Percentiles rank a stretch among this genome's conserved stretches.
These are phyloP conservation scores for Hawksworthiomyces lignivorus DNA, from an alignment of 2,329 filamentous ascomycete genomes.

Conservation along the genomic window DNA sequence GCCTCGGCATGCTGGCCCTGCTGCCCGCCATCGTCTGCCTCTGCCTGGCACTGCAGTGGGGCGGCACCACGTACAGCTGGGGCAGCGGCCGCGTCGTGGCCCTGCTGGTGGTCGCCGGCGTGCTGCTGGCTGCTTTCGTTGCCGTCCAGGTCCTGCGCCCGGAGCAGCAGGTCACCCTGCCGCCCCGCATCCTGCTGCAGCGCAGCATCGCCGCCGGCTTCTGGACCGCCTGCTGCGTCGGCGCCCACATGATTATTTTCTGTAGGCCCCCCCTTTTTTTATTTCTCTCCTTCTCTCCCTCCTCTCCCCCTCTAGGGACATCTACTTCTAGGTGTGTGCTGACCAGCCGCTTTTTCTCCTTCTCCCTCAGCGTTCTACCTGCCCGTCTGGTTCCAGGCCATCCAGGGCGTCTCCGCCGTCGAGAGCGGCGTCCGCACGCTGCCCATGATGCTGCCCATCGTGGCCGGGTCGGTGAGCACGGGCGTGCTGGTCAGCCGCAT, in stretches of 20 bases:
- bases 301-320: too few species aligned
- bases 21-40: conserved; percentile 30
- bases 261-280: too few species aligned
- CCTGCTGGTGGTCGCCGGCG: conserved; percentile 20
- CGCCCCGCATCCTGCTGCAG: conserved; percentile 28
- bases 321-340: too few species aligned
- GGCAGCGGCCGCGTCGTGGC: conserved; percentile 22
- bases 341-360: too few species aligned
- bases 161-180: conserved; percentile 28
- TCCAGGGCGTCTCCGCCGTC: conserved; percentile 29
- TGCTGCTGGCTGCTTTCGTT: conserved; percentile 22
- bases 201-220: conserved; percentile 15
- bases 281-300: too few species aligned
- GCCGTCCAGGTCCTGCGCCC: conserved; percentile 24
- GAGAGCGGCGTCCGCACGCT: conserved; percentile 32
- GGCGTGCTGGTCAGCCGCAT: conserved; percentile 28
- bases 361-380: conserved; percentile 14
- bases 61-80: conserved; percentile 27
- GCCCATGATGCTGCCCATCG: conserved; percentile 30
- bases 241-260: too few species aligned
- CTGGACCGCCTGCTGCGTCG: neutral
- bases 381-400: conserved; percentile 36
- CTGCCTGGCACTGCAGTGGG: conserved; percentile 37
- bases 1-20: conserved; percentile 14
- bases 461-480: conserved; percentile 29